A percentile compares a stretch with the other conserved stretches of the same genome.
Conservation (phyloP, 371 early-diverging fungal species). For the Mortierella sp. region DNA sequence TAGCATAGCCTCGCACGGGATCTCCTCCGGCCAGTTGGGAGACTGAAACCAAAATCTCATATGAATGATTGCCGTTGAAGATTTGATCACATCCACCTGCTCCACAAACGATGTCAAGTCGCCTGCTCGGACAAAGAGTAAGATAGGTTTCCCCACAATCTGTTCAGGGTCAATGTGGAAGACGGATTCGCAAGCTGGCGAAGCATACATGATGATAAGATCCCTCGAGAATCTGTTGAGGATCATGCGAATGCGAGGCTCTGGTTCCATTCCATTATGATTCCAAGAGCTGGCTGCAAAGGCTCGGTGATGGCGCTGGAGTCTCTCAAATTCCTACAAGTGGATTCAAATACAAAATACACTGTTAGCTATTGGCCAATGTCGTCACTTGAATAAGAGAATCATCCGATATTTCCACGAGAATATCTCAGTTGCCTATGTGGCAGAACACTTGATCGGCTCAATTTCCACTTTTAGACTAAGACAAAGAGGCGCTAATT, state of each 20-base stretch:
- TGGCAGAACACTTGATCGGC: too few species aligned
- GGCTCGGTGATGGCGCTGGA: slow-evolving; percentile 30
- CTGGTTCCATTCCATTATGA: slow-evolving; percentile 20
- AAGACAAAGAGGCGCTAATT: too few species aligned
- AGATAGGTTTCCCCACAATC: slow-evolving; percentile 31
- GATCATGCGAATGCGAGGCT: slow-evolving; percentile 40
- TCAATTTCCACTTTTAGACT: too few species aligned
- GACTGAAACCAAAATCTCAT: slow-evolving; percentile 49
- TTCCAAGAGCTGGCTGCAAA: slow-evolving; percentile 28
- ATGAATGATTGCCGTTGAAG: slow-evolving; percentile 22
- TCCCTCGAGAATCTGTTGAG: slow-evolving; percentile 41
- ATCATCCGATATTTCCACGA: too few species aligned
- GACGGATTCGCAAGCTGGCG: slow-evolving; percentile 16
- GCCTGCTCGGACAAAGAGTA: slow-evolving; percentile 34
- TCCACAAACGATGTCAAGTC: slow-evolving; percentile 31
- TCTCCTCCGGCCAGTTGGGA: slow-evolving; percentile 17
- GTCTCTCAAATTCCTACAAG: slow-evolving; percentile 29
- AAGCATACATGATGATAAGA: slow-evolving; percentile 41
- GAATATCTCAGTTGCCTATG: too few species aligned
- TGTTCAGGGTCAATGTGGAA: slow-evolving; percentile 19
- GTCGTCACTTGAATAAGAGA: too few species aligned
- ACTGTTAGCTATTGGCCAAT: neutral
- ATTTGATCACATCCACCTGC: slow-evolving; percentile 33
- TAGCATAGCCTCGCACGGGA: slow-evolving; percentile 37
- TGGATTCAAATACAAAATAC: neutral